These are phyloP conservation scores for Cladosporium sp. DNA, from an alignment of 2,329 filamentous ascomycete genomes.

Conservation along the genomic window DNA sequence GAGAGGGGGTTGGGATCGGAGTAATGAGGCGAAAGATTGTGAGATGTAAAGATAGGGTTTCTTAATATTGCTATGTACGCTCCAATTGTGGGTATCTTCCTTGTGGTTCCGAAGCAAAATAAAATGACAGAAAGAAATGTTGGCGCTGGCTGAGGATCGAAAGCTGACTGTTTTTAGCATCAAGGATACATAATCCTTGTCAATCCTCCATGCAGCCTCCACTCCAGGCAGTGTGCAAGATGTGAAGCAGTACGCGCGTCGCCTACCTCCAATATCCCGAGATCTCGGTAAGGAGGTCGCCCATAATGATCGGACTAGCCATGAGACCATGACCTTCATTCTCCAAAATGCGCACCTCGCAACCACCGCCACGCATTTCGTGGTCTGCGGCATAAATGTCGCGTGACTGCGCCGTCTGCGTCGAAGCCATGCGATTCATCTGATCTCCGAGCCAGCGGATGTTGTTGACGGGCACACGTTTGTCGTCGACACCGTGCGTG, in stretches of 20 bases:
- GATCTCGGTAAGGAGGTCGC: constrained; percentile 89
- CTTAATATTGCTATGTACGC: background rate
- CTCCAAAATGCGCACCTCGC: constrained; percentile 84
- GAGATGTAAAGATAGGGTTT: background rate
- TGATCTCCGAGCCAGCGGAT: constrained; percentile 90
- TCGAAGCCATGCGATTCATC: constrained; percentile 53
- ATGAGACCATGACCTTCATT: constrained; percentile 93
- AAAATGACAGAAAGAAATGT: background rate
- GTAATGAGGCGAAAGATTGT: background rate
- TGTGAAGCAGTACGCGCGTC: no score
- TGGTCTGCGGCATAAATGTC: background rate
- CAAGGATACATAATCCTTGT: no score
- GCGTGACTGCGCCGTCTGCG: background rate
- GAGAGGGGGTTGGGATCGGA: background rate
- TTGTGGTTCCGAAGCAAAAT: background rate
- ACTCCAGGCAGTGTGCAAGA: no score
- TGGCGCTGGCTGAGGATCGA: background rate
- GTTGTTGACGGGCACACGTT: constrained; percentile 89
- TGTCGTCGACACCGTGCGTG: constrained; percentile 87
- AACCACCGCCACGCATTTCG: constrained; percentile 49
- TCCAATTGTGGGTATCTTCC: constrained; percentile 6
- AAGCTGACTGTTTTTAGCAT: no score
- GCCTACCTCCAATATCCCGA: constrained; percentile 70
- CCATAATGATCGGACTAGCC: constrained; percentile 92
- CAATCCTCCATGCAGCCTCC: no score